These are phyloP conservation scores for Botryotinia narcissicola DNA, from an alignment of 2,329 filamentous ascomycete species.

Conservation along the genomic window DNA sequence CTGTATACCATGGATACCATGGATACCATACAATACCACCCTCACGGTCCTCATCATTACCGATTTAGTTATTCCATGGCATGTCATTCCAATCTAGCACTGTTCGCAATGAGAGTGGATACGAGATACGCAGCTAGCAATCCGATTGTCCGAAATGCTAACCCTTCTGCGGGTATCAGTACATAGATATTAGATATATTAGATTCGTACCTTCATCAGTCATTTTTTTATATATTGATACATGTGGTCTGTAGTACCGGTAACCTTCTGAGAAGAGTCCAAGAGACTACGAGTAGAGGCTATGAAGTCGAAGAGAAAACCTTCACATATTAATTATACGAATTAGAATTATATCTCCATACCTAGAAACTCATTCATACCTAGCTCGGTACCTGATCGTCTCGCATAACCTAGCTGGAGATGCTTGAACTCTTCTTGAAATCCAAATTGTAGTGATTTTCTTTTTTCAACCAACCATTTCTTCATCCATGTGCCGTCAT, in stretches of 20 bases:
- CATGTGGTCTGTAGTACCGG: background rate
- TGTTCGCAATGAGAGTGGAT: conserved; percentile 2
- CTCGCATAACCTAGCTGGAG: background rate
- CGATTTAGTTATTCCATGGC: background rate
- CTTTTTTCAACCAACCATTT: background rate
- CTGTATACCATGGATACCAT: background rate
- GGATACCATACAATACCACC: background rate
- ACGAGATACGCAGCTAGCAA: background rate
- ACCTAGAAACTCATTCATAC: background rate
- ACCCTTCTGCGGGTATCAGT: background rate
- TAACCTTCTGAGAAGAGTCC: background rate
- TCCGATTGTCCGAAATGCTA: background rate
- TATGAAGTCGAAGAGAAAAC: background rate
- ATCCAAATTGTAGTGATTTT: background rate
- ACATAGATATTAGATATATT: background rate
- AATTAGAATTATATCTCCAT: background rate
- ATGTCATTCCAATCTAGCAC: background rate
- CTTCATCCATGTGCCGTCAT: background rate
- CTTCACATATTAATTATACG: background rate
- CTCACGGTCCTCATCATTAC: background rate
- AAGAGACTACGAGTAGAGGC: background rate
- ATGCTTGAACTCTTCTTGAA: background rate
- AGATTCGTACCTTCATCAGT: background rate
- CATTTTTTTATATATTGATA: background rate
- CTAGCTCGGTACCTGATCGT: background rate